These are phyloP conservation scores for Thyridium curvatum DNA, from an alignment of 2,329 filamentous ascomycete genomes.

Conservation along the genomic window DNA sequence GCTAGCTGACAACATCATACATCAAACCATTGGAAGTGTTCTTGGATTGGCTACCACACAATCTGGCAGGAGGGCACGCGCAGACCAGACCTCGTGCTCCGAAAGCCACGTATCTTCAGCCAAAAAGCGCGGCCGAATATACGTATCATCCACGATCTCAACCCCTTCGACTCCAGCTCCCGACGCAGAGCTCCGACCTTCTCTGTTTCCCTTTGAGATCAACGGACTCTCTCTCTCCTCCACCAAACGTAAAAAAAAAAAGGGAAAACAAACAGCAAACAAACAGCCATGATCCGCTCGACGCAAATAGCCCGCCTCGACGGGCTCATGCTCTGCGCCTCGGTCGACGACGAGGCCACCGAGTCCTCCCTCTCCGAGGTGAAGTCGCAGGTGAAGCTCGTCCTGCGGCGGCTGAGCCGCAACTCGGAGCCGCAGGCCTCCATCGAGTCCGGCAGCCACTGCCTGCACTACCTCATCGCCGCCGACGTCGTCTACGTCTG, in stretches of 20 bases:
- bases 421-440: slow-evolving; percentile 86
- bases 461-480: slow-evolving; percentile 81
- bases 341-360: slow-evolving; percentile 80
- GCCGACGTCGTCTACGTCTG: slow-evolving; percentile 83
- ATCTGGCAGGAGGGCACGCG: background rate
- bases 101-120: too few species aligned
- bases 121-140: too few species aligned
- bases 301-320: slow-evolving; percentile 93
- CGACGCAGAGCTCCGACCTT: too few species aligned
- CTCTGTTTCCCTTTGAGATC: background rate
- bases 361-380: slow-evolving; percentile 76
- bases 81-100: too few species aligned
- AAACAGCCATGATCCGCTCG: slow-evolving; percentile 80
- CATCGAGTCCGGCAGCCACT: slow-evolving; percentile 78
- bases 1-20: too few species aligned
- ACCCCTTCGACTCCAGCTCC: too few species aligned
- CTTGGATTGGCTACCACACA: too few species aligned
- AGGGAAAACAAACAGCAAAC: slow-evolving; percentile 6
- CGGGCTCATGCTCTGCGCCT: slow-evolving; percentile 91
- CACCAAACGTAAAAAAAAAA: background rate
- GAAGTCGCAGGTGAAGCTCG: slow-evolving; percentile 84
- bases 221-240: too few species aligned
- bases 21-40: too few species aligned
- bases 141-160: too few species aligned
- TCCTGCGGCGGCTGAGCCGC: slow-evolving; percentile 81